Percentiles rank a stretch among this genome's conserved stretches.
These are phyloP conservation scores for Coniochaeta sp. DNA, from an alignment of 2,329 filamentous ascomycete species.

Conservation along the genomic window DNA sequence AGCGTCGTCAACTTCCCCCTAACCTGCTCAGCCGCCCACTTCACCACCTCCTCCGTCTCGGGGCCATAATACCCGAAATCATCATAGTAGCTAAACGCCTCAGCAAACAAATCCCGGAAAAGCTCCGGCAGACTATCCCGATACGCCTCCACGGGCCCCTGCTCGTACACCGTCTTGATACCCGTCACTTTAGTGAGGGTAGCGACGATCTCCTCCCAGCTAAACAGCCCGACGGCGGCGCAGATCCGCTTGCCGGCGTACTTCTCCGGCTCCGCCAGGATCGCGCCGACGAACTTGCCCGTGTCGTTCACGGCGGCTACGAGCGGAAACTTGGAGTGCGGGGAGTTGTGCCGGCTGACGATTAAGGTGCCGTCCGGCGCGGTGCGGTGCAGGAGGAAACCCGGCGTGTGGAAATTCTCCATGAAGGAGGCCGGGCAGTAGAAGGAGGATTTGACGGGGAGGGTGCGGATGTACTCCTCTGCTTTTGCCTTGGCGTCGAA, in stretches of 20 bases:
- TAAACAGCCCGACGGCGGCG: slow-evolving; percentile 15
- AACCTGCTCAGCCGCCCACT: slow-evolving; percentile 20
- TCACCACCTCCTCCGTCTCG: slow-evolving; percentile 20
- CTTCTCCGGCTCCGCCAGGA: slow-evolving; percentile 15
- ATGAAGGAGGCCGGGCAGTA: slow-evolving; percentile 47
- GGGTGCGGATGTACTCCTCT: slow-evolving; percentile 46
- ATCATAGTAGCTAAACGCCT: slow-evolving; percentile 15
- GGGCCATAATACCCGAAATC: slow-evolving; percentile 29
- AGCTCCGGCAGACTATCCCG: slow-evolving; percentile 8
- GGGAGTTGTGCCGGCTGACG: slow-evolving; percentile 20
- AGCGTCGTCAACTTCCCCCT: slow-evolving; percentile 21
- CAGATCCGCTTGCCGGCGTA: slow-evolving; percentile 12
- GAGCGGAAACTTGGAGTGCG: slow-evolving; percentile 27
- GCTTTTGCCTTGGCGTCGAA: slow-evolving; percentile 53
- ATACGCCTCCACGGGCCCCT: slow-evolving; percentile 9
- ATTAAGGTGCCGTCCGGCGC: slow-evolving; percentile 14
- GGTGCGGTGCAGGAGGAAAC: slow-evolving; percentile 18
- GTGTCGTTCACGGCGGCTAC: slow-evolving; percentile 30
- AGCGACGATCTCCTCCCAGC: slow-evolving; percentile 19
- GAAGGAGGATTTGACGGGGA: slow-evolving; percentile 43
- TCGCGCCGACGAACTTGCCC: slow-evolving; percentile 29
- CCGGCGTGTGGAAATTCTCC: slow-evolving; percentile 32
- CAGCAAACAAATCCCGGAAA: slow-evolving; percentile 12
- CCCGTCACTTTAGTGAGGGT: slow-evolving; percentile 24
- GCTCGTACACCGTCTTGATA: slow-evolving; percentile 16